phyloP scores from a whole-genome alignment of 345 rosid genomes.

The Murraya paniculata region DNA sequence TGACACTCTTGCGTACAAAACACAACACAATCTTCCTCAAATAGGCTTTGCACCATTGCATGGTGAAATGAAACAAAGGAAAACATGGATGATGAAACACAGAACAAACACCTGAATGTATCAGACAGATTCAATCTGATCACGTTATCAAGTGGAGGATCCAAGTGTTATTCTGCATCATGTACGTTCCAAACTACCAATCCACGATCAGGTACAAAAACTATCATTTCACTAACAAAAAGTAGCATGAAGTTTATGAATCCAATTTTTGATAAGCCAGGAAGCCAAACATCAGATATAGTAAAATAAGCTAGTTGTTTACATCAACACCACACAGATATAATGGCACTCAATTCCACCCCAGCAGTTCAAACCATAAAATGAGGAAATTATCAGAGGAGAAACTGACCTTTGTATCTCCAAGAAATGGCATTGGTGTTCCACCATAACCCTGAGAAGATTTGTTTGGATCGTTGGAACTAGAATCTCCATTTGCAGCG shows the following conservation, averaged over 20 bases:
- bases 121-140: background rate
- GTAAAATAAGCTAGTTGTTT: background rate
- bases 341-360: constrained; percentile 10
- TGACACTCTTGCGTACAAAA: background rate
- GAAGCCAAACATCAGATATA: background rate
- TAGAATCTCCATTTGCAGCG: constrained; percentile 51
- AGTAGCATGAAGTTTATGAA: background rate
- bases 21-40: background rate
- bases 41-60: background rate
- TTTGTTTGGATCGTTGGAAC: constrained; percentile 71
- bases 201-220: background rate
- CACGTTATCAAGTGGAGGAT: background rate
- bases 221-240: background rate
- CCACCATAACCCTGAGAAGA: constrained; percentile 72
- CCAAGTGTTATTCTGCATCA: background rate
- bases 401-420: constrained; percentile 71
- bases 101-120: background rate
- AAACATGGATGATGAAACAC: background rate
- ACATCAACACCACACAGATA: background rate
- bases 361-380: constrained; percentile 8
- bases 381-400: background rate
- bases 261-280: background rate
- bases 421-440: constrained; percentile 86
- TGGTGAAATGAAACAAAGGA: background rate
- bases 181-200: background rate